Percentiles rank a stretch among this genome's conserved stretches.
phyloP scores from a whole-genome alignment of 2,329 filamentous ascomycete genomes.

The Ophiostoma ips region DNA sequence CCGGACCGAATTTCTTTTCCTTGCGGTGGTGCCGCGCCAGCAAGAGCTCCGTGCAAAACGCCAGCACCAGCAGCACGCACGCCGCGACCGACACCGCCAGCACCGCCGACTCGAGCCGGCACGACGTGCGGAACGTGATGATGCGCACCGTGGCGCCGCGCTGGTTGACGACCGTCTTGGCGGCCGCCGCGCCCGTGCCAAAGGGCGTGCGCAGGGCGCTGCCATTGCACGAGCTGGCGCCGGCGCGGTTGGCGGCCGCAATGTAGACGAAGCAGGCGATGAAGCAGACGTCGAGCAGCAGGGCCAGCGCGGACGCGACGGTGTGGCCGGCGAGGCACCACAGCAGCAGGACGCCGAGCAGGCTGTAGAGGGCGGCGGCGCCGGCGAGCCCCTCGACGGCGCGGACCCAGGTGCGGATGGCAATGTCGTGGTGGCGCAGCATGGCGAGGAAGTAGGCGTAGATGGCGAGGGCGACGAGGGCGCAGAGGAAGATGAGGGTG shows the following conservation, averaged over 20 bases:
- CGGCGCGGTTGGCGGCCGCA: slow-evolving; percentile 57
- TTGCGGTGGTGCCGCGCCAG: slow-evolving; percentile 21
- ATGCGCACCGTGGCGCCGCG: slow-evolving; percentile 34
- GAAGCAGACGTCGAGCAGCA: slow-evolving; percentile 67
- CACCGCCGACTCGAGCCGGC: slow-evolving; percentile 60
- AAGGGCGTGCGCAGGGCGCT: slow-evolving; percentile 50
- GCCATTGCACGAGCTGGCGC: slow-evolving; percentile 47
- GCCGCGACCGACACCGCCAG: slow-evolving; percentile 69
- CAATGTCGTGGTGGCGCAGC: slow-evolving; percentile 47
- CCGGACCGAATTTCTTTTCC: slow-evolving; percentile 27
- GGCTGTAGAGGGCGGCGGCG: slow-evolving; percentile 57
- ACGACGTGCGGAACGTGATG: slow-evolving; percentile 40
- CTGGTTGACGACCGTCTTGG: slow-evolving; percentile 33
- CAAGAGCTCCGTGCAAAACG: slow-evolving; percentile 16
- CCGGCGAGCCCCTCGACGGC: slow-evolving; percentile 72
- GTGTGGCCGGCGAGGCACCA: slow-evolving; percentile 65
- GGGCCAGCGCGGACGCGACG: slow-evolving; percentile 57
- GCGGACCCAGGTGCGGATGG: slow-evolving; percentile 50
- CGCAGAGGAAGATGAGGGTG: slow-evolving; percentile 56
- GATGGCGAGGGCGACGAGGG: slow-evolving; percentile 60
- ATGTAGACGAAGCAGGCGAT: slow-evolving; percentile 68
- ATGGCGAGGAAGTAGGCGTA: slow-evolving; percentile 76
- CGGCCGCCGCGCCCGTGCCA: slow-evolving; percentile 44
- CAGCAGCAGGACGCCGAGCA: slow-evolving; percentile 58
- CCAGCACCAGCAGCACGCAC: slow-evolving; percentile 29